Conservation (phyloP, 208 protist species). For the Trypanosoma congolense region DNA sequence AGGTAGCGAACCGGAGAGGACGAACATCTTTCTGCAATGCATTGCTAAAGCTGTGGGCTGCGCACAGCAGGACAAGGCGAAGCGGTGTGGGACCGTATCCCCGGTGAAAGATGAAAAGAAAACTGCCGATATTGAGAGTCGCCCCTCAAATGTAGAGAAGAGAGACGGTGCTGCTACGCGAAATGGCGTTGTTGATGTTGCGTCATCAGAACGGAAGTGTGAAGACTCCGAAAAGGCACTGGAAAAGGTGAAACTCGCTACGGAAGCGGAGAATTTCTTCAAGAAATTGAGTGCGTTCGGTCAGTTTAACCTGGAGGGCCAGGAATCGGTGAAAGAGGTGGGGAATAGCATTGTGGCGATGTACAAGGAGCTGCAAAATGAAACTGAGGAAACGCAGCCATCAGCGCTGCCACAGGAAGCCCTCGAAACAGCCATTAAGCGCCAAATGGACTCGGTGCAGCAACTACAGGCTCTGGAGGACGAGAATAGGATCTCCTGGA, state of each 20-base stretch:
- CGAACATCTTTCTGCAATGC: constrained; percentile 84
- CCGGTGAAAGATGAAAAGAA: constrained; percentile 9
- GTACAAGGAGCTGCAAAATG: constrained; percentile 63
- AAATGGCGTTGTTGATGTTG: not conserved
- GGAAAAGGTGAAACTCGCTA: constrained; percentile 12
- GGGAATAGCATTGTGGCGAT: constrained; percentile 71
- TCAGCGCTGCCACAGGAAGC: constrained; percentile 52
- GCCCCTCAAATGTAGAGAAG: not conserved
- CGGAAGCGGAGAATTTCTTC: constrained; percentile 35
- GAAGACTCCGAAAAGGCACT: constrained; percentile 3
- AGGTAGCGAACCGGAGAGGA: constrained; percentile 83
- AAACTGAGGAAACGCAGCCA: constrained; percentile 36
- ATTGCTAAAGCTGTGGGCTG: constrained; percentile 71
- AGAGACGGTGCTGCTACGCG: not conserved
- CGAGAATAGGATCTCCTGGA: constrained; percentile 66
- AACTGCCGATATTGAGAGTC: not conserved
- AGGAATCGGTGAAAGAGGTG: constrained; percentile 26
- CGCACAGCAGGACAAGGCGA: constrained; percentile 73
- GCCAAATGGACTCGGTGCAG: constrained; percentile 65
- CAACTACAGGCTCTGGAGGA: constrained; percentile 47
- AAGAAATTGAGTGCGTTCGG: constrained; percentile 49
- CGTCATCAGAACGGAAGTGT: constrained; percentile 5
- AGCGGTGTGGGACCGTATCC: not conserved
- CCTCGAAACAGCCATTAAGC: constrained; percentile 70
- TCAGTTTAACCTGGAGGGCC: constrained; percentile 48